Percentiles rank a stretch among this genome's conserved stretches.
Conservation (phyloP, 768 basidiomycete species). For the Termitomyces sp. region DNA sequence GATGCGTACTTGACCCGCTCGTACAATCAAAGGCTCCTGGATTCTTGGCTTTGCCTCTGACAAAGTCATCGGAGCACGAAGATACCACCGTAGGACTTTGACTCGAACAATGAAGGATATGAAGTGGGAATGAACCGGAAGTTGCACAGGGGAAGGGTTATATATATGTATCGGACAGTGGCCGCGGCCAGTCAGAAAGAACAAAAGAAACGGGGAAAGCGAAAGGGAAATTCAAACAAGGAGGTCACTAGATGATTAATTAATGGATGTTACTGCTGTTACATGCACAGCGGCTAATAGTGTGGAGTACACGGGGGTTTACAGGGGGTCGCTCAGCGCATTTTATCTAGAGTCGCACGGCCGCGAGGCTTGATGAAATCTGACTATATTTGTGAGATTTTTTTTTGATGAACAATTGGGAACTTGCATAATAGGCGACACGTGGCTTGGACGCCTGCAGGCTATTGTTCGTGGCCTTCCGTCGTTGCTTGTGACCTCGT, state of each 20-base stretch:
- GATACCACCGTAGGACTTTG: background rate
- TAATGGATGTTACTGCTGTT: conserved; percentile 2
- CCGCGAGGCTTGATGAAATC: conserved; percentile 7
- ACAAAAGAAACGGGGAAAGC: background rate
- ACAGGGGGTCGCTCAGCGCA: conserved; percentile 1
- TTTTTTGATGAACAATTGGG: conserved; percentile 11
- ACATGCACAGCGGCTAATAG: conserved; percentile 10
- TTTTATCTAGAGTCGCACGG: conserved; percentile 5
- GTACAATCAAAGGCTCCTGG: conserved; percentile 6
- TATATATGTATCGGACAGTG: conserved; percentile 1
- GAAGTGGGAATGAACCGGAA: background rate
- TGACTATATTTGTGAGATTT: conserved; percentile 4
- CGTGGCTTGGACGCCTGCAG: background rate
- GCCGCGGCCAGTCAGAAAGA: background rate
- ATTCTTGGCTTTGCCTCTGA: background rate
- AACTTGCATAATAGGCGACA: conserved; percentile 1
- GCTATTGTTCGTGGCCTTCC: no score
- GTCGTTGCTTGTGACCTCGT: no score
- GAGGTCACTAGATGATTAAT: background rate
- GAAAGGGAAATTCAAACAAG: background rate
- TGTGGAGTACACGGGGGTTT: conserved; percentile 6
- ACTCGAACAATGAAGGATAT: background rate
- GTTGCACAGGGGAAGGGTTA: background rate
- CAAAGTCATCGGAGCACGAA: background rate
- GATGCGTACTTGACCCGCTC: conserved; percentile 12